These are phyloP conservation scores for Voacanga thouarsii DNA, from an alignment of 257 asterid genomes.

Conservation along the genomic window DNA sequence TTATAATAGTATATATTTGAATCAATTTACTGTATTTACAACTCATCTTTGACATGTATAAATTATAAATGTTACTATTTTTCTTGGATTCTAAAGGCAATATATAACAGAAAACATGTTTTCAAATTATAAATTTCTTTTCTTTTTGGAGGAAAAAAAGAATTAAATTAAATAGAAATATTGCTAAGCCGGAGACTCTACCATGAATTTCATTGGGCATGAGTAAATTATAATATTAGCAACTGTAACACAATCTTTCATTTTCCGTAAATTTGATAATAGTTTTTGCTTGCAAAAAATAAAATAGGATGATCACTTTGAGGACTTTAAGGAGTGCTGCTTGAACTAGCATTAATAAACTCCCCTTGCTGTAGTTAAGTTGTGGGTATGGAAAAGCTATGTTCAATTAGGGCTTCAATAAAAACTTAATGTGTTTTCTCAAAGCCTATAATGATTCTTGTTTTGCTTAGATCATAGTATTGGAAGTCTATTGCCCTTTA, in stretches of 20 bases:
- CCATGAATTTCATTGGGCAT: too few relatives aligned
- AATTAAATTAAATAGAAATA: too few relatives aligned
- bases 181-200: too few relatives aligned
- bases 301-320: background rate
- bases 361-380: background rate
- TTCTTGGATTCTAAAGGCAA: background rate
- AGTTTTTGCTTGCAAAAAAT: background rate
- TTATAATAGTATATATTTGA: too few relatives aligned
- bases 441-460: background rate
- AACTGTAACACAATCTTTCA: too few relatives aligned
- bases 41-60: too few relatives aligned
- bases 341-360: background rate
- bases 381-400: background rate
- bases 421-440: background rate
- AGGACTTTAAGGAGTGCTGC: background rate
- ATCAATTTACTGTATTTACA: too few relatives aligned
- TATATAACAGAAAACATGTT: background rate
- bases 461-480: background rate
- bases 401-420: too few relatives aligned
- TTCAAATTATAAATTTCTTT: too few relatives aligned
- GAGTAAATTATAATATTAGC: too few relatives aligned
- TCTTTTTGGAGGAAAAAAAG: too few relatives aligned
- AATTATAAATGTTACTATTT: background rate
- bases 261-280: too few relatives aligned
- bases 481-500: background rate